phyloP scores from a whole-genome alignment of 768 basidiomycete species.

The Leccinum fibrillosum region DNA sequence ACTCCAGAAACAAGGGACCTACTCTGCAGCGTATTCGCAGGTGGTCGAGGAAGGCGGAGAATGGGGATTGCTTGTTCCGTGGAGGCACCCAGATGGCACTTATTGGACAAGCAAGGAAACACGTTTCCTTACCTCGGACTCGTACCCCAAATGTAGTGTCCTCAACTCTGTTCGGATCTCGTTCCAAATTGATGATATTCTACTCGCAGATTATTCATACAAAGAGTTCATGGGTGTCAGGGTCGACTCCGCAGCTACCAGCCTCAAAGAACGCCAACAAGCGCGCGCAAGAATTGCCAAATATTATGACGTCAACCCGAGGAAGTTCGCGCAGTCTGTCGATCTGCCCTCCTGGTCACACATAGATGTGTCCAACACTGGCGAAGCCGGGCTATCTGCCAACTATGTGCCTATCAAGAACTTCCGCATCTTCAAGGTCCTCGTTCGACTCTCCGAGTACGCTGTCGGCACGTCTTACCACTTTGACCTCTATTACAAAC shows the following conservation, averaged over 20 bases:
- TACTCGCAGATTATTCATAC: conserved; percentile 27
- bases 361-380: conserved; percentile 11
- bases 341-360: conserved; percentile 15
- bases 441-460: conserved; percentile 25
- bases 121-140: conserved; percentile 19
- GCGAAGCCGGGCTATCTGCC: conserved; percentile 9
- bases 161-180: not conserved
- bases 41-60: conserved; percentile 19
- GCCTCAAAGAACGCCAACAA: conserved; percentile 13
- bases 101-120: conserved; percentile 26
- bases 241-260: conserved; percentile 18
- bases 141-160: conserved; percentile 22
- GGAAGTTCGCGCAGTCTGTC: conserved; percentile 1
- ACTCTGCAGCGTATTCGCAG: conserved; percentile 21
- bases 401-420: conserved; percentile 14
- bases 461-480: conserved; percentile 22
- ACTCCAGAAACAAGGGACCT: conserved; percentile 18
- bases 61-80: conserved; percentile 19
- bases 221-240: conserved; percentile 24
- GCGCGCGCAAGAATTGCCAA: conserved; percentile 22
- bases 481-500: conserved; percentile 19
- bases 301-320: conserved; percentile 25
- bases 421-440: conserved; percentile 27
- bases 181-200: not conserved
- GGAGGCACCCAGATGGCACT: conserved; percentile 20